Conservation (phyloP, 1,139 yeast genomes). For the Yamadazyma jaroonii region DNA sequence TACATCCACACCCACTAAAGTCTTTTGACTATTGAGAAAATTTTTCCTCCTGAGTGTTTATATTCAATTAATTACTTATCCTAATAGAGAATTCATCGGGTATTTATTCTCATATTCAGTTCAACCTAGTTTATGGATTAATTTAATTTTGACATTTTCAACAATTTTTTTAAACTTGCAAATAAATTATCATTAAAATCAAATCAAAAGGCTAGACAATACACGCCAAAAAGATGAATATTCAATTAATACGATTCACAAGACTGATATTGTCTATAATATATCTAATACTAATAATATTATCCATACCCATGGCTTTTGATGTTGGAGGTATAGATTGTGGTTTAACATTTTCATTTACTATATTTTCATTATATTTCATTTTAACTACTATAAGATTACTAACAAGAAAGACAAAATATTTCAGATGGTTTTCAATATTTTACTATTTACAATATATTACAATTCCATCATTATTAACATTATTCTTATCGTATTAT, state of each 20-base stretch:
- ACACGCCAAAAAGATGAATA: slow-evolving; percentile 5
- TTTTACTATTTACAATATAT: slow-evolving; percentile 81
- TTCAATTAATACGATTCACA: slow-evolving; percentile 10
- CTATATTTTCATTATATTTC: slow-evolving; percentile 67
- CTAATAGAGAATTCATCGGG: too few species aligned
- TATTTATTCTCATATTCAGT: too few species aligned
- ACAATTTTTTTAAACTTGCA: neutral
- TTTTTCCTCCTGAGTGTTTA: slow-evolving; percentile 1
- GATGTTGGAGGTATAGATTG: slow-evolving; percentile 91
- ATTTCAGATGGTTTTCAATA: slow-evolving; percentile 52
- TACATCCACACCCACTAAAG: neutral
- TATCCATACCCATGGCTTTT: slow-evolving; percentile 91
- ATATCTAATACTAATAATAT: slow-evolving; percentile 64
- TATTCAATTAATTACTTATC: neutral
- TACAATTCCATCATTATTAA: slow-evolving; percentile 75
- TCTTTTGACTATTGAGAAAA: neutral
- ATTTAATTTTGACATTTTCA: neutral
- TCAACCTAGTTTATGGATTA: too few species aligned
- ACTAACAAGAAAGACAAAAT: slow-evolving; percentile 45
- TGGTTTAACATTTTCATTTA: slow-evolving; percentile 83
- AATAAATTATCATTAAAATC: too few species aligned
- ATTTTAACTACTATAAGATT: slow-evolving; percentile 70
- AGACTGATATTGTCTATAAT: slow-evolving; percentile 49
- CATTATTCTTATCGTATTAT: slow-evolving; percentile 61
- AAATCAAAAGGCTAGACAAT: neutral